Percentiles rank a stretch among this genome's conserved stretches.
These are phyloP conservation scores for Colletotrichum somersetense DNA, from an alignment of 2,329 filamentous ascomycete species.

Conservation along the genomic window DNA sequence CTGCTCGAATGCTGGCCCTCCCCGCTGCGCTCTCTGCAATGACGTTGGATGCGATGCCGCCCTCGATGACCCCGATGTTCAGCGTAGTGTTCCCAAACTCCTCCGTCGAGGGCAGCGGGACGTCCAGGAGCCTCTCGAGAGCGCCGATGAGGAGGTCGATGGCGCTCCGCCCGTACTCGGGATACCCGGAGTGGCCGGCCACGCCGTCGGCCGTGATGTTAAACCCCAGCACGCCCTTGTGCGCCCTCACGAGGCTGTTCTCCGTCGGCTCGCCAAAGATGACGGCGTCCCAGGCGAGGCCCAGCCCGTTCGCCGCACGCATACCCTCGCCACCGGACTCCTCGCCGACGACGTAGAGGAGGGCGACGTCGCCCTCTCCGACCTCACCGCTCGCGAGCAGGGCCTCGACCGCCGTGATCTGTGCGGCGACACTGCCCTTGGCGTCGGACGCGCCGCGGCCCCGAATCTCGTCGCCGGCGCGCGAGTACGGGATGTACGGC, in stretches of 20 bases:
- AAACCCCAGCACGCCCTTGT: slow-evolving; percentile 86
- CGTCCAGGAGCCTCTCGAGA: slow-evolving; percentile 72
- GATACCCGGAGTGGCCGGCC: slow-evolving; percentile 90
- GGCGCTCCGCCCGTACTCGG: slow-evolving; percentile 87
- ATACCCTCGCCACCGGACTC: slow-evolving; percentile 87
- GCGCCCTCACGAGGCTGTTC: slow-evolving; percentile 86
- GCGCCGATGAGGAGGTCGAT: slow-evolving; percentile 84
- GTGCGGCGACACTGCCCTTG: slow-evolving; percentile 78
- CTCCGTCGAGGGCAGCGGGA: slow-evolving; percentile 80
- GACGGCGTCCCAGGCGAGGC: slow-evolving; percentile 69
- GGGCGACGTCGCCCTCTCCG: slow-evolving; percentile 63
- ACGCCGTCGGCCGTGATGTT: slow-evolving; percentile 77
- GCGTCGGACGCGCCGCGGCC: slow-evolving; percentile 82
- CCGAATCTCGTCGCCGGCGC: slow-evolving; percentile 68
- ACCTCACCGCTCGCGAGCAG: slow-evolving; percentile 60
- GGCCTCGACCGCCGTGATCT: slow-evolving; percentile 75
- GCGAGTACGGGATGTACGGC: slow-evolving; percentile 77
- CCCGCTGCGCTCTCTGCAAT: slow-evolving; percentile 82
- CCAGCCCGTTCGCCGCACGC: slow-evolving; percentile 56
- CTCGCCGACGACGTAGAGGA: slow-evolving; percentile 84
- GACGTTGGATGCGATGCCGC: slow-evolving; percentile 89
- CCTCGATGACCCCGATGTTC: slow-evolving; percentile 83
- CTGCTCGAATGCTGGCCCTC: slow-evolving; percentile 78
- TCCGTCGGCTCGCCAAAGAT: slow-evolving; percentile 97
- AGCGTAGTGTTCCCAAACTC: slow-evolving; percentile 90